Conservation (phyloP, 805 yeast genomes). For the Blastobotrys attinorum region DNA sequence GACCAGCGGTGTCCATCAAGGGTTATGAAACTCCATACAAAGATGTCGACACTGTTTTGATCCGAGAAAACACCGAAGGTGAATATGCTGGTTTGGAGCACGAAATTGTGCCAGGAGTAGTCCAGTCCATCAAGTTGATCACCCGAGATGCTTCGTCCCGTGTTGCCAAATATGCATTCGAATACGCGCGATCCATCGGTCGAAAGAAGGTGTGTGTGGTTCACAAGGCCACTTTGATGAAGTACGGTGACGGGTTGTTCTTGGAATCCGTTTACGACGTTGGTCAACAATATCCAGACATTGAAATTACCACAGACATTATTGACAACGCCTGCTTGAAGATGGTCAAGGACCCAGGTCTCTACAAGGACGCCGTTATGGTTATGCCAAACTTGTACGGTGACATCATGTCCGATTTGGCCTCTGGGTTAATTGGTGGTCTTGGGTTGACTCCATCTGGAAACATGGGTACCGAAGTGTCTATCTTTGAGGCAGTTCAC, state of each 20-base stretch:
- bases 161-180: conserved; percentile 94
- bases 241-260: conserved; percentile 95
- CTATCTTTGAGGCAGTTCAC: conserved; percentile 98
- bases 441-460: conserved; percentile 98
- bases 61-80: conserved; percentile 98
- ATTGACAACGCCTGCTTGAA: conserved; percentile 93
- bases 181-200: conserved; percentile 83
- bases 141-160: conserved; percentile 95
- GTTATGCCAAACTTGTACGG: conserved; percentile 99
- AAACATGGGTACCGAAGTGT: conserved; percentile 97
- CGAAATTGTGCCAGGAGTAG: conserved; percentile 96
- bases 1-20: conserved; percentile 89
- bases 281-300: conserved; percentile 86
- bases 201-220: conserved; percentile 89
- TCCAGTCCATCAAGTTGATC: conserved; percentile 94
- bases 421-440: conserved; percentile 97
- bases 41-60: conserved; percentile 87
- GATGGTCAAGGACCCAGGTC: conserved; percentile 81
- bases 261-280: conserved; percentile 85
- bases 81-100: conserved; percentile 99
- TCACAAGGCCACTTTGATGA: conserved; percentile 98
- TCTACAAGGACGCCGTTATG: conserved; percentile 82
- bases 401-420: conserved; percentile 96
- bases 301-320: conserved; percentile 74
- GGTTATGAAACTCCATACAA: conserved; percentile 90